Conservation (phyloP, 1,284 basidiomycete genomes). For the Pascua guehoae region DNA sequence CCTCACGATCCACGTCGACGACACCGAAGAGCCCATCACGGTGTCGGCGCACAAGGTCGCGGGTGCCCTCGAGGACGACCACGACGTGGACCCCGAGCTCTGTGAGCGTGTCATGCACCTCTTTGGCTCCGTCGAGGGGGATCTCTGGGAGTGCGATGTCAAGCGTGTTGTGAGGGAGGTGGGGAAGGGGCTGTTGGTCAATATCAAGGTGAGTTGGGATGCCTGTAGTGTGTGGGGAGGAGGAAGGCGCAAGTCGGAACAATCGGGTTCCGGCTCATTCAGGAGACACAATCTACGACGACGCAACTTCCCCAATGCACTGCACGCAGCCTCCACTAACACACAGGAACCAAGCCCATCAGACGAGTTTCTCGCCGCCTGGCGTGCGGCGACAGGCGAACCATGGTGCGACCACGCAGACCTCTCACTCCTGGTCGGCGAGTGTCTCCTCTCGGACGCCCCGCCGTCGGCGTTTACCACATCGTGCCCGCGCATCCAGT, state of each 20-base stretch:
- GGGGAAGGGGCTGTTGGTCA: constrained; percentile 62
- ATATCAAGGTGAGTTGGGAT: constrained; percentile 56
- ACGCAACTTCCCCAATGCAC: no score
- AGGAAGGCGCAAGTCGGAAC: no score
- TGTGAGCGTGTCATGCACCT: constrained; percentile 68
- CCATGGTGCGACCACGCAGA: constrained; percentile 61
- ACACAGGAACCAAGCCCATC: constrained; percentile 28
- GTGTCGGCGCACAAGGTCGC: constrained; percentile 42
- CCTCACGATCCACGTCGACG: constrained; percentile 47
- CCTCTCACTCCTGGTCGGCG: constrained; percentile 60
- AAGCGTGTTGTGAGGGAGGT: constrained; percentile 34
- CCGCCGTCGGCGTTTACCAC: constrained; percentile 21
- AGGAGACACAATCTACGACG: no score
- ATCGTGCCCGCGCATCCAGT: constrained; percentile 51
- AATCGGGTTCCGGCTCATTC: no score
- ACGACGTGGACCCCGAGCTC: constrained; percentile 64
- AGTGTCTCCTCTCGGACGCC: constrained; percentile 56
- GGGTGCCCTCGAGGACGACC: constrained; percentile 62
- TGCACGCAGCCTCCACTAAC: no score
- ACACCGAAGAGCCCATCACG: not conserved
- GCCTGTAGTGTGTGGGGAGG: no score
- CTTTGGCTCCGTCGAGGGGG: constrained; percentile 60
- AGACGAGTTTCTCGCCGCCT: constrained; percentile 60
- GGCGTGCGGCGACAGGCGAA: constrained; percentile 70
- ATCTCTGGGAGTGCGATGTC: constrained; percentile 32